Conservation (phyloP, 805 yeast species). For the Candida corydali region DNA sequence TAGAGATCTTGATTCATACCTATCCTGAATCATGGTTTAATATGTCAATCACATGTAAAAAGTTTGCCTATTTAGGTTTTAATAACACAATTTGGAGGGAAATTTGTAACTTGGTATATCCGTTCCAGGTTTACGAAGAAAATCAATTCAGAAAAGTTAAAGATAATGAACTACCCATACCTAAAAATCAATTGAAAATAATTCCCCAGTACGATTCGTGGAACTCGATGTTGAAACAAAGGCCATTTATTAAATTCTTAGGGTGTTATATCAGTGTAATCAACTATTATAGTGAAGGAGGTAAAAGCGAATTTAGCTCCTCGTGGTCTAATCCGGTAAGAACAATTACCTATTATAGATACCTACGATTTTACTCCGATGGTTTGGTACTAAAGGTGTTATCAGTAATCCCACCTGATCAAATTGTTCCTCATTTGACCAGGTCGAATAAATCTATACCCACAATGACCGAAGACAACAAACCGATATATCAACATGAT, state of each 20-base stretch:
- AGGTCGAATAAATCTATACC: conserved; percentile 8
- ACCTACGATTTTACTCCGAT: conserved; percentile 72
- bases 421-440: conserved; percentile 58
- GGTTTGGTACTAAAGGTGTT: conserved; percentile 71
- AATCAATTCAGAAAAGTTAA: conserved; percentile 32
- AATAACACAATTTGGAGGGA: conserved; percentile 48
- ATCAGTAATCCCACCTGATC: conserved; percentile 66
- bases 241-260: conserved; percentile 76
- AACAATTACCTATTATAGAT: conserved; percentile 84
- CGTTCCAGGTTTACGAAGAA: conserved; percentile 49
- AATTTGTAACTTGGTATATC: conserved; percentile 49
- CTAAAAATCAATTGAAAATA: conserved; percentile 25
- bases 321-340: conserved; percentile 74
- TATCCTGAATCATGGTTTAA: conserved; percentile 66
- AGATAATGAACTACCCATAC: conserved; percentile 30
- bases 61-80: conserved; percentile 55
- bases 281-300: conserved; percentile 81
- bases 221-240: conserved; percentile 49
- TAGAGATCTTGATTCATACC: conserved; percentile 40
- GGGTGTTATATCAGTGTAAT: conserved; percentile 87
- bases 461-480: conserved; percentile 5
- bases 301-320: conserved; percentile 58
- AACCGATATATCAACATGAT: conserved; percentile 7
- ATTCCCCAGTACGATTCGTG: conserved; percentile 33
- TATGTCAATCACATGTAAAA: conserved; percentile 56